Conservation (phyloP, 192 early-diverging fungal species). For the Coemansia sp. region DNA sequence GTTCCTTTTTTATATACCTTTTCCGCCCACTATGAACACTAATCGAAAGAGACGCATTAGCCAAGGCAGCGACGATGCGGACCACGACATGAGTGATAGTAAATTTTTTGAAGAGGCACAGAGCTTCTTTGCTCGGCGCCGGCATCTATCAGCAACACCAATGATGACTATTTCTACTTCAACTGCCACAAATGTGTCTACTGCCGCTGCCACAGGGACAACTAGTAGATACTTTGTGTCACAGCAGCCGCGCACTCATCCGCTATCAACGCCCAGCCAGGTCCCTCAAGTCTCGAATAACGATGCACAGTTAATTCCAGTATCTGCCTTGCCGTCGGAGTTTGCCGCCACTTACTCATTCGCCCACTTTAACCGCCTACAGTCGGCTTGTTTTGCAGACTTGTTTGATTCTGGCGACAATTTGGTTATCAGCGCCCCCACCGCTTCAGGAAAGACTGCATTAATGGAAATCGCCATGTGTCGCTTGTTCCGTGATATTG, state of each 20-base stretch:
- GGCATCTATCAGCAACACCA: neutral
- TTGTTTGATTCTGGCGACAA: constrained; percentile 16
- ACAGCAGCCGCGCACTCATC: constrained; percentile 10
- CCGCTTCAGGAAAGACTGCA: constrained; percentile 70
- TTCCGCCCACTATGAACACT: neutral
- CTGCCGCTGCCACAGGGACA: neutral
- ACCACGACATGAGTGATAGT: neutral
- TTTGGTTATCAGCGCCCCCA: constrained; percentile 59
- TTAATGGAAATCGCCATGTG: constrained; percentile 62
- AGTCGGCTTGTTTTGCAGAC: constrained; percentile 27
- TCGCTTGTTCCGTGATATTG: constrained; percentile 7
- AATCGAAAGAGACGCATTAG: neutral
- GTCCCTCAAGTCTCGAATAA: neutral
- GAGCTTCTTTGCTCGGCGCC: neutral
- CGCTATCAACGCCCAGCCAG: neutral
- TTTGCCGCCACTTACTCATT: constrained; percentile 27
- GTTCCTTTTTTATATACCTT: neutral
- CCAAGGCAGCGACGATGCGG: neutral
- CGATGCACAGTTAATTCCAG: constrained; percentile 5
- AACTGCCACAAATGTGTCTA: neutral
- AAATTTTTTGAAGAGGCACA: neutral
- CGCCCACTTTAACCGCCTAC: constrained; percentile 34
- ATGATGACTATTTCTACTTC: neutral
- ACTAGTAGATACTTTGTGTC: constrained; percentile 8
- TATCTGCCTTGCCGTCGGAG: constrained; percentile 8